phyloP scores from a whole-genome alignment of 1,284 basidiomycete species.

The Puccinia coronata region DNA sequence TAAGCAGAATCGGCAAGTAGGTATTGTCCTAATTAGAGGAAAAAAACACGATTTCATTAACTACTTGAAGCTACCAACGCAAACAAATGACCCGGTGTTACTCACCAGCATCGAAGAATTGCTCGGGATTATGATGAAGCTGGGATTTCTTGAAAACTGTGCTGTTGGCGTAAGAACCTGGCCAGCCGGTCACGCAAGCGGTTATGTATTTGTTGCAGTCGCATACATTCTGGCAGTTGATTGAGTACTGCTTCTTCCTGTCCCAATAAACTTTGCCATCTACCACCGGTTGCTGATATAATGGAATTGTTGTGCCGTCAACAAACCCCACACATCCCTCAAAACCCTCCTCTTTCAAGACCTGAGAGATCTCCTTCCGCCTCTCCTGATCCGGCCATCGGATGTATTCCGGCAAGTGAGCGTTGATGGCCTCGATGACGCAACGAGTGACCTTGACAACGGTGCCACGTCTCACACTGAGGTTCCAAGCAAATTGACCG shows the following conservation, averaged over 20 bases:
- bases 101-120: constrained; percentile 10
- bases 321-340: background rate
- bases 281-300: background rate
- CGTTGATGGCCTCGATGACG: background rate
- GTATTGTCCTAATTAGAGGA: background rate
- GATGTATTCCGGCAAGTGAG: background rate
- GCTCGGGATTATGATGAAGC: background rate
- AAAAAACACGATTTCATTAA: background rate
- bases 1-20: constrained; percentile 16
- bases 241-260: background rate
- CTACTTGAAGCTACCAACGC: too few relatives aligned
- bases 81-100: background rate
- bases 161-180: background rate
- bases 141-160: background rate
- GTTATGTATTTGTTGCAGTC: constrained; percentile 33
- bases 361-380: background rate
- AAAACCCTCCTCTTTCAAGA: constrained; percentile 33
- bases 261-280: background rate
- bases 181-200: constrained; percentile 3
- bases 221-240: background rate
- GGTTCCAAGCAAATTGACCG: constrained; percentile 4
- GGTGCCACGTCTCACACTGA: background rate
- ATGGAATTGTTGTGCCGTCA: background rate
- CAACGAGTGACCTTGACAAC: constrained; percentile 4
- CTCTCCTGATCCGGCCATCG: background rate